Percentiles rank a stretch among this genome's conserved stretches.
Evolutionary conservation across 305 asterid genomes (phyloP).

Genomic region (Fraxinus platypoda): DNA sequence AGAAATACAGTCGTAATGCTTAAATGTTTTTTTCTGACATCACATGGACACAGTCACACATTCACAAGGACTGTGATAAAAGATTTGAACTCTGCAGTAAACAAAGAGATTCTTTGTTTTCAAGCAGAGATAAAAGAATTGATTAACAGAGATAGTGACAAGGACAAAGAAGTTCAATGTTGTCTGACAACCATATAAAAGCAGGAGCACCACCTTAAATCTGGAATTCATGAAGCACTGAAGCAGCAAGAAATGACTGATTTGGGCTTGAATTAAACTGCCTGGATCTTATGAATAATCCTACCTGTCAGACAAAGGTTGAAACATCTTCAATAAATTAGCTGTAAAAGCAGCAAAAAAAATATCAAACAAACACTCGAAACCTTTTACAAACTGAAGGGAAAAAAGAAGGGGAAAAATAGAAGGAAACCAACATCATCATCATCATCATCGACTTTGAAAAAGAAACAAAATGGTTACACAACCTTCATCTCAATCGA

Average conservation of each 20-base stretch:
- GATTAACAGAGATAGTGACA: background rate
- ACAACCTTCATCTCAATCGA: slow-evolving; percentile 90
- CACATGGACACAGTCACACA: background rate
- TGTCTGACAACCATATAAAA: background rate
- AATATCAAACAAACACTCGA: too few relatives aligned
- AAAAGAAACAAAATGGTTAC: slow-evolving; percentile 2
- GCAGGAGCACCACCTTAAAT: background rate
- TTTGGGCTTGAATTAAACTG: background rate
- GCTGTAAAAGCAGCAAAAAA: too few relatives aligned
- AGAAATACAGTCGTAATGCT: background rate
- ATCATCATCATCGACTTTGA: background rate
- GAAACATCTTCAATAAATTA: too few relatives aligned
- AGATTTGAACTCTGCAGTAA: background rate
- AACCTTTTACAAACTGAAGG: background rate
- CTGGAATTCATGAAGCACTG: background rate
- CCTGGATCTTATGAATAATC: background rate
- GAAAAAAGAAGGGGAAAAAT: too few relatives aligned
- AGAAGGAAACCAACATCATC: too few relatives aligned
- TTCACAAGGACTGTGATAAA: too few relatives aligned
- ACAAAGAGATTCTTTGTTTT: background rate
- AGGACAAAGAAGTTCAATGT: background rate
- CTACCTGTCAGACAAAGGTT: background rate
- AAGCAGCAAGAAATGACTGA: background rate
- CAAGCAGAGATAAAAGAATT: background rate
- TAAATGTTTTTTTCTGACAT: background rate